Conservation (phyloP, 306 rosid species). For the Quercus gilva region DNA sequence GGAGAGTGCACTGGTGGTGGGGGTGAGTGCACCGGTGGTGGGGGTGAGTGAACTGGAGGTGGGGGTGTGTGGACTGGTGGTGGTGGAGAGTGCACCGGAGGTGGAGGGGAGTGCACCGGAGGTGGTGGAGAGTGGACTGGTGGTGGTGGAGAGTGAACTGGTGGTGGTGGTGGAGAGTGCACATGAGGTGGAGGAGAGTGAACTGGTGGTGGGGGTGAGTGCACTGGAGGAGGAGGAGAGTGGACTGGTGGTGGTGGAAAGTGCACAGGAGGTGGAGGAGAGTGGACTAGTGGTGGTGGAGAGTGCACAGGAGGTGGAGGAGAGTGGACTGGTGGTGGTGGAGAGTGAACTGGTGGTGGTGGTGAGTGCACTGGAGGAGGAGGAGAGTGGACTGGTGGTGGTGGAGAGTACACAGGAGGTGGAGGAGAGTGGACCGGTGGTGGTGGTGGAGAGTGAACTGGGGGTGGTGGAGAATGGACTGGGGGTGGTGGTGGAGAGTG, state of each 20-base stretch:
- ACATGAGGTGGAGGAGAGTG: background rate
- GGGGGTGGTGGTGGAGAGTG: slow-evolving; percentile 2
- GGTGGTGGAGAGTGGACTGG: slow-evolving; percentile 24
- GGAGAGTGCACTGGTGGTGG: background rate
- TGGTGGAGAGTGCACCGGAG: slow-evolving; percentile 8
- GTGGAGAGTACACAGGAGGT: background rate
- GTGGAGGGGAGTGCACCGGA: slow-evolving; percentile 10
- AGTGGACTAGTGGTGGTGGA: background rate
- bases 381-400: background rate
- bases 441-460: slow-evolving; percentile 17
- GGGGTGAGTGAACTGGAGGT: slow-evolving; percentile 2
- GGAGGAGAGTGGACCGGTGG: slow-evolving; percentile 20
- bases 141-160: background rate
- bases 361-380: background rate
- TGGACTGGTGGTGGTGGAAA: background rate
- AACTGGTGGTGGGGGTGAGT: background rate
- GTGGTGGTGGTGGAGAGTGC: background rate
- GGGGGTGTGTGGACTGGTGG: slow-evolving; percentile 21
- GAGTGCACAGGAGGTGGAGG: slow-evolving; percentile 8
- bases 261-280: background rate
- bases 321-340: background rate
- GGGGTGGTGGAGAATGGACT: background rate
- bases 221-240: slow-evolving; percentile 14
- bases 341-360: slow-evolving; percentile 1
- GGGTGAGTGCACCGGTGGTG: background rate